These are phyloP conservation scores for Sarocladiaceae sp. DNA, from an alignment of 2,329 filamentous ascomycete species.

Conservation along the genomic window DNA sequence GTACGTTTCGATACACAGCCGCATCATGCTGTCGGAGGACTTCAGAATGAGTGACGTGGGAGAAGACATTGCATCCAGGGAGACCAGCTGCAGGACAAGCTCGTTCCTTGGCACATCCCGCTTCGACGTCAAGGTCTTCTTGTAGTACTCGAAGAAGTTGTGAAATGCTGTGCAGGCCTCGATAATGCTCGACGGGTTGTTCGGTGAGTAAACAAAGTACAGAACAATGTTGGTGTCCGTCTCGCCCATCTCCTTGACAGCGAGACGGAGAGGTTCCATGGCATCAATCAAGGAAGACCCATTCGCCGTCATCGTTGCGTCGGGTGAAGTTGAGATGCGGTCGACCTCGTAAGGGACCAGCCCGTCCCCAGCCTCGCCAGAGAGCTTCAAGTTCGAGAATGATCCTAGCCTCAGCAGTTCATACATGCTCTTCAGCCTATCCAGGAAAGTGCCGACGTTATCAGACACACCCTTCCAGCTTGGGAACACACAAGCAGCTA, in stretches of 20 bases:
- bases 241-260: conserved; percentile 34
- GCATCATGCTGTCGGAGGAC: conserved; percentile 50
- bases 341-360: conserved; percentile 46
- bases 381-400: conserved; percentile 47
- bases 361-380: conserved; percentile 33
- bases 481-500: conserved; percentile 65
- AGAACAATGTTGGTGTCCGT: conserved; percentile 61
- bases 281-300: conserved; percentile 41
- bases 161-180: conserved; percentile 71
- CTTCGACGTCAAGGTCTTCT: conserved; percentile 35
- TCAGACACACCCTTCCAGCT: conserved; percentile 55
- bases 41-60: conserved; percentile 57
- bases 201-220: conserved; percentile 67
- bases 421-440: conserved; percentile 63
- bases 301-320: conserved; percentile 32
- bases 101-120: conserved; percentile 48
- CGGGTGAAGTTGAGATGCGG: conserved; percentile 34
- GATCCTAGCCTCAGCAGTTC: conserved; percentile 67
- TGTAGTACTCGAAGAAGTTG: conserved; percentile 57
- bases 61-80: conserved; percentile 60
- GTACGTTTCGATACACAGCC: conserved; percentile 68
- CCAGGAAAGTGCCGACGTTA: conserved; percentile 57
- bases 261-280: conserved; percentile 41
- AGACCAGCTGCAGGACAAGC: conserved; percentile 71
- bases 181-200: conserved; percentile 53